Evolutionary conservation across 2,329 filamentous ascomycete species (phyloP), one percentile per base, ranked within the genome.

Genomic region (Sclerotiophoma versabilis): DNA sequence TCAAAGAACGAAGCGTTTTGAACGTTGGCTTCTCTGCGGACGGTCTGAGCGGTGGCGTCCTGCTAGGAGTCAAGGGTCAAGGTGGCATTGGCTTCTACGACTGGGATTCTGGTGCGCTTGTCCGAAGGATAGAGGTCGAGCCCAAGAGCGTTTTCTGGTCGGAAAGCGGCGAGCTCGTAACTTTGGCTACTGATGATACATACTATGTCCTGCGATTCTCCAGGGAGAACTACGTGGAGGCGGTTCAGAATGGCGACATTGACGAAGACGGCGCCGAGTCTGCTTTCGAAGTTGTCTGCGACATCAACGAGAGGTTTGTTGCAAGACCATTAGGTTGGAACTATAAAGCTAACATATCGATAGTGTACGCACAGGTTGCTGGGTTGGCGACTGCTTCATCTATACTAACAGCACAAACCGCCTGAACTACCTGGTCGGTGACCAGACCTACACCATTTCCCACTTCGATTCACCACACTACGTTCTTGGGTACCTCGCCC

Each of bases 321-420:
- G 19, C 56, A 74, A 66, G 10, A 14, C 14, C 6, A 10, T 25
- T 22, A 14, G 8, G 5, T 2, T 9, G 3, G 22, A 7, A 9
- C 0, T 3, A 2, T 17, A 15, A 2, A 41, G 23, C 65, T 68
- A 65, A 52, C 54, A 27, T 38, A 23, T 14, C 27, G 17, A 49
- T 58, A 91, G 88, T 60, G 92, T 98, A 45, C 90, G 91, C 62
- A 97, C 93, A 17, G 95, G 93, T 65, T 91, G 96, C 79, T 99
- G 95, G 95, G 91, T 99, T 52, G 95, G 95, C 59, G 95, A 99
- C 79, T 96, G 93, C 80, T 96, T 99, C 83, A 93, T 98, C 75
- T 99, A 98, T 83, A 97, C 95, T 49, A 98, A 96, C 82, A 90
- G 85, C 75, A 96, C 93, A 9, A 97, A 98, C 82, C 90, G 95